Evolutionary conservation across 2,329 filamentous ascomycete species (phyloP), one percentile per base, ranked within the genome.

Genomic region (Fusarium siculi): DNA sequence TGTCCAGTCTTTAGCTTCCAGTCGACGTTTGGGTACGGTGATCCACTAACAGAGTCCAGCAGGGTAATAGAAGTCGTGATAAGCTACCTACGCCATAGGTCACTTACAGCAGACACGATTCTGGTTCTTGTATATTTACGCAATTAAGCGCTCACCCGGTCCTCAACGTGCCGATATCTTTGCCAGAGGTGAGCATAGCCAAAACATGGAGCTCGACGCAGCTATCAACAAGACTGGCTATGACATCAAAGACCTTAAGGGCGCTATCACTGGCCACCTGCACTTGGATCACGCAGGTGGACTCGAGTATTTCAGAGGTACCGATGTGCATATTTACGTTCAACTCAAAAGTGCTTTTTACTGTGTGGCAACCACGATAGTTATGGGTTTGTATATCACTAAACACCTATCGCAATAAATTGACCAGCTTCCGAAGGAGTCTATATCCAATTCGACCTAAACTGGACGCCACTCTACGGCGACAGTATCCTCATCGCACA

Each of bases 361-460:
- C 25, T 30, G 44, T 0, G 44, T 47, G 0, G 19, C 25, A 1
- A 47, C 19, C 9, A 47, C 30, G 18, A 9, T 47, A 15, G 44
- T 30, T 5, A 28, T 47, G 15, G 44, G 44, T 30, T 30, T 7
- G 44, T 47, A 10, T 9, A 28, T 12, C 11, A 10, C 3, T 0
- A 1, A 15, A 47, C 19, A 28, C 1, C 4, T 0, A 3, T 15
- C 0, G 10, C 9, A 21, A 10, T 8, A 10, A 8, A 19, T 4
- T 47, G 4, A 47, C 44, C 4, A 10, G 12, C 2, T 11, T 10
- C 32, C 4, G 11, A 12, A 47, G 44, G 25, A 9, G 19, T 30
- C 2, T 47, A 47, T 47, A 12, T 30, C 25, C 25, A 47, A 11
- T 47, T 47, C 5, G 44, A 47, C 44, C 19, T 47, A 9, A 47